phyloP scores from a whole-genome alignment of 108 stramenopile species.

The Nitzschia sp. region DNA sequence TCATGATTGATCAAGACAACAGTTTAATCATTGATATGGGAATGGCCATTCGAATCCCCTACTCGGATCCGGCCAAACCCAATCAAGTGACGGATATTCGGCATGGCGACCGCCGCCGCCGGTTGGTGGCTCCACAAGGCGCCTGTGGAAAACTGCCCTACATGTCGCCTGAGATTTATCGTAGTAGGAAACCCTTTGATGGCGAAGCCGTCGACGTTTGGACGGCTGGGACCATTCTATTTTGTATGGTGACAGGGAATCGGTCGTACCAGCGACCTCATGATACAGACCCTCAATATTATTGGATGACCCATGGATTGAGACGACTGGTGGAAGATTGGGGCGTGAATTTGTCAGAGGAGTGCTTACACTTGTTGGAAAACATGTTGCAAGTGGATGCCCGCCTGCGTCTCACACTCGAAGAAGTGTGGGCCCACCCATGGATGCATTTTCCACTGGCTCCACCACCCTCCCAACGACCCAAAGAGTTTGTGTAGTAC shows the following conservation, averaged over 20 bases:
- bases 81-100: slow-evolving; percentile 38
- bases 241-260: slow-evolving; percentile 81
- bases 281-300: slow-evolving; percentile 54
- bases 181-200: slow-evolving; percentile 58
- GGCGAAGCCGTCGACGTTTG: slow-evolving; percentile 85
- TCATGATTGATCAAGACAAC: slow-evolving; percentile 73
- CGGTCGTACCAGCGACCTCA: slow-evolving; percentile 70
- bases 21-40: slow-evolving; percentile 94
- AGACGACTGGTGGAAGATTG: slow-evolving; percentile 49
- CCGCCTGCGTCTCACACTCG: slow-evolving; percentile 56
- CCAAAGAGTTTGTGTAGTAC: not conserved
- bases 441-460: slow-evolving; percentile 39
- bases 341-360: slow-evolving; percentile 44
- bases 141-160: slow-evolving; percentile 81
- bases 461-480: slow-evolving; percentile 14
- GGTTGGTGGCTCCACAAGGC: slow-evolving; percentile 51
- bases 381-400: slow-evolving; percentile 70
- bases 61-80: slow-evolving; percentile 50
- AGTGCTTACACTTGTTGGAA: slow-evolving; percentile 56
- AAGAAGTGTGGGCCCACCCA: slow-evolving; percentile 63
- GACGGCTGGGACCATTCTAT: slow-evolving; percentile 86
- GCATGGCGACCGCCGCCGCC: slow-evolving; percentile 24
- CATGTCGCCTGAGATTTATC: slow-evolving; percentile 67
- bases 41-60: slow-evolving; percentile 90
- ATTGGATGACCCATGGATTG: slow-evolving; percentile 58